A percentile compares a stretch with the other conserved stretches of the same genome.
Conservation (phyloP, 23 red algal genomes). For the Gracilariopsis chorda region DNA sequence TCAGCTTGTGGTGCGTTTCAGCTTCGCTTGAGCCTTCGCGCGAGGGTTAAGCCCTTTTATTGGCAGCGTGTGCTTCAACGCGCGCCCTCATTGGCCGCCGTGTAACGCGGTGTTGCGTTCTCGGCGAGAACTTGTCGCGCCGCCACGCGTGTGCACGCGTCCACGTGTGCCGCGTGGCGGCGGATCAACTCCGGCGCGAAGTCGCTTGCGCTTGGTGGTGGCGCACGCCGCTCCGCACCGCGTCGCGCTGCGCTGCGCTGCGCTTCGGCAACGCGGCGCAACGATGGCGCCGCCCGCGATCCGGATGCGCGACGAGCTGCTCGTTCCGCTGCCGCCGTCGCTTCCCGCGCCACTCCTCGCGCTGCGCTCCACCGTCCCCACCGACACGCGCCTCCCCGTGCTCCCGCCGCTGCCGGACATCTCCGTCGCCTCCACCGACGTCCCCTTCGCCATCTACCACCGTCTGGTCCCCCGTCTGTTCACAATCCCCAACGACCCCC, state of each 20-base stretch:
- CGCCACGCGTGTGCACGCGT: too few species aligned
- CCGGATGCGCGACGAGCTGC: neutral
- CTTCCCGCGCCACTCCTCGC: neutral
- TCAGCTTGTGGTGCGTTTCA: neutral
- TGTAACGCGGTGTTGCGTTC: neutral
- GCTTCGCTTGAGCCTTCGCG: neutral
- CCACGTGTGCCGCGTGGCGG: too few species aligned
- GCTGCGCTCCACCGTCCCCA: neutral
- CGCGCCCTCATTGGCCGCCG: slow-evolving; percentile 1
- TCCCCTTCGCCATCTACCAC: neutral
- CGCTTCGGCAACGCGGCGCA: too few species aligned
- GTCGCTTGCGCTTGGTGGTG: neutral
- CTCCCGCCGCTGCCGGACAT: neutral
- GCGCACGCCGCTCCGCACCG: neutral
- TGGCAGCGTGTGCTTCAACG: neutral
- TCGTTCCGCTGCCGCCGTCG: neutral
- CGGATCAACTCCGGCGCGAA: too few species aligned
- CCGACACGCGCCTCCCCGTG: neutral
- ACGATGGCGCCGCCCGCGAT: neutral
- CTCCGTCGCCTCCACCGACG: neutral
- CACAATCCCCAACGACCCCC: neutral
- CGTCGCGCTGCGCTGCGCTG: too few species aligned
- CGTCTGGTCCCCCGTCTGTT: neutral
- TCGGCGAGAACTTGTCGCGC: too few species aligned
- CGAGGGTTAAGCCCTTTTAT: neutral